Conservation (phyloP, 2,329 filamentous ascomycete genomes). For the Coniella vitis region DNA sequence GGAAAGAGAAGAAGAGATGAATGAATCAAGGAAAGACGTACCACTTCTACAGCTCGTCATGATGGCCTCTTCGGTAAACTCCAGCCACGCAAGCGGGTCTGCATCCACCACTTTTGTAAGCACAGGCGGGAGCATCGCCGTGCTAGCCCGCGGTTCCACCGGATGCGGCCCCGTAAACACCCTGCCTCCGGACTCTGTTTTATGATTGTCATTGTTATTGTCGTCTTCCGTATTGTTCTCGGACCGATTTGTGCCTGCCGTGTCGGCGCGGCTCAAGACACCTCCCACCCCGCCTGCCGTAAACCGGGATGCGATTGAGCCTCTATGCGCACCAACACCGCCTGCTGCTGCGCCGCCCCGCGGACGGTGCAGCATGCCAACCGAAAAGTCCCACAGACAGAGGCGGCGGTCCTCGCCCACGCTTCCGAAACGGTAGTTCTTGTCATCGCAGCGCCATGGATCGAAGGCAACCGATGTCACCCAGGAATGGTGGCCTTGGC, state of each 20-base stretch:
- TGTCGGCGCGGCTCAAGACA: constrained; percentile 49
- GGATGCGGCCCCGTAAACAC: constrained; percentile 63
- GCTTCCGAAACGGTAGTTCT: constrained; percentile 91
- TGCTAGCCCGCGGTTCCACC: constrained; percentile 77
- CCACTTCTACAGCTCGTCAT: constrained; percentile 88
- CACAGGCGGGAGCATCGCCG: constrained; percentile 83
- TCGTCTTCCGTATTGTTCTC: constrained; percentile 24
- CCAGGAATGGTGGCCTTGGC: constrained; percentile 94
- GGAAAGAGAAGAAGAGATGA: not conserved
- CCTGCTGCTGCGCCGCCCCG: constrained; percentile 40
- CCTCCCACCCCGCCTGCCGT: constrained; percentile 20
- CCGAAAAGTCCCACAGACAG: constrained; percentile 94
- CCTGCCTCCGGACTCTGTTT: constrained; percentile 33
- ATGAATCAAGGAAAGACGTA: constrained; percentile 43
- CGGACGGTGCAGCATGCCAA: constrained; percentile 90
- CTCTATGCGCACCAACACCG: constrained; percentile 33
- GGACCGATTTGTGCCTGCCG: constrained; percentile 53
- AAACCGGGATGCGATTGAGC: constrained; percentile 46
- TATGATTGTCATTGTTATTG: too few species aligned
- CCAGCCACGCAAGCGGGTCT: constrained; percentile 82
- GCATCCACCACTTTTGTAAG: constrained; percentile 80
- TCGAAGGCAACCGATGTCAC: constrained; percentile 91
- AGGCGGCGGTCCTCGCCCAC: constrained; percentile 90
- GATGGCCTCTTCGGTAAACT: constrained; percentile 90
- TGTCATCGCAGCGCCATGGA: constrained; percentile 92